Evolutionary conservation across 768 basidiomycete species (phyloP), one percentile per base, ranked within the genome.

Genomic region (Lyophyllum decastes): DNA sequence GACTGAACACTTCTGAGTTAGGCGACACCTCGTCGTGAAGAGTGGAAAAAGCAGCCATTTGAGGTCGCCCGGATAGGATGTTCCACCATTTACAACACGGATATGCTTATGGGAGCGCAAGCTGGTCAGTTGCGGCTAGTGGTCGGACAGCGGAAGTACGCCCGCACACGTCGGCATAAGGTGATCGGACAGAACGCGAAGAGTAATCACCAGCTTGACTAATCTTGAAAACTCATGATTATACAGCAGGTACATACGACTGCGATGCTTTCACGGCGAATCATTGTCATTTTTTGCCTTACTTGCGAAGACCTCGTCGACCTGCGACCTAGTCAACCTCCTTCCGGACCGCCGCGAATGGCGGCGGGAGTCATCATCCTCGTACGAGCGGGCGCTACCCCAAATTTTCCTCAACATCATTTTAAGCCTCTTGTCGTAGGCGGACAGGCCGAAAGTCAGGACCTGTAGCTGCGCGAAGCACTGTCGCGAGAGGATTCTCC

Each of bases 351-450:
- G 57, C 49, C 27, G 50, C 34, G 61, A 62, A 52, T 55, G 57
- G 8, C 61, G 44, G 21, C 54, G 50, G 52, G 33, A 10, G 16
- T 62, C 61, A 24, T 58, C n/a, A 21, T 47, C 25, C 11, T 58
- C 49, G 8, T 4, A 33, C 22, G 54, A 2, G 6, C 44, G 57
- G 12, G 19, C 43, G 17, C 49, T 14, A 27, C 61, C 58, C 62
- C 62, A 63, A 12, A 63, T 55, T 44, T 57, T 57, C 49, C 54
- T 60, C 44, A 63, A 49, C 52, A 63, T 57, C 11, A 49, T 9
- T 25, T 53, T 60, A 0, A 63, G 49, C 50, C 40, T 60, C 33
- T 55, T 63, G 45, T 63, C 62, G 41, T 55, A 60, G 14, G 25
- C 41, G 17, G 62, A 47, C 30, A 60, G 52, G 22, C 62, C 62